Base-by-base conservation (phyloP, 2,329 filamentous ascomycete species). In the Venturia effusa region DNA sequence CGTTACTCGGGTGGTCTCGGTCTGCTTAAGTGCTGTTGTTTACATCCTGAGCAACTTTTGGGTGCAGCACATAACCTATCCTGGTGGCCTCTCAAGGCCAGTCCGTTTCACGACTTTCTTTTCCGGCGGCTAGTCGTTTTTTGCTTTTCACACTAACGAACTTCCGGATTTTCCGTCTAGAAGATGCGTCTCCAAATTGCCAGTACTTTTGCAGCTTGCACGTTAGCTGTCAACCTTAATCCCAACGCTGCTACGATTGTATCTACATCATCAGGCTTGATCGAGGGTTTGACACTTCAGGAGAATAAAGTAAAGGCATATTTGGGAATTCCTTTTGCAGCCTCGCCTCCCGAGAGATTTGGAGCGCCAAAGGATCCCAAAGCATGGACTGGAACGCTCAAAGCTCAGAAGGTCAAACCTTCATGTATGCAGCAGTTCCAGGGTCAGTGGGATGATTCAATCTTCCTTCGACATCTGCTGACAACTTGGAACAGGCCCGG, bases 261-360 rank as follows among this genome's bases (percentile, higher is more conserved):
- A 3, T 57, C 51, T n/a, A 57, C 51, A 19, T 34, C 51, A n/a
- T 19, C 4, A n/a, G 51, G 51, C 24, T 34, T 30, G 11, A 57
- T 57, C 34, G 51, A 57, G 51, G 51, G 51, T 3, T 5, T 57
- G 6, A 34, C 1, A 8, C 51, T 57, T 37, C 68, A 34, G 71
- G 10, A 57, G 3, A 19, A 24, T 69, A 3, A 64, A 5, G 68
- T 73, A n/a, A 72, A 74, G 64, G 69, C 73, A 66, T 74, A 72
- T 62, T 65, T 75, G 0, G 73, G 73, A 1, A 67, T 75, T 3
- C 73, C 72, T 1, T 75, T 74, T 48, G 73, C 73, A 3, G 65
- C 68, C 40, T 70, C 67, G 55, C 72, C 72, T 15, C 73, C 73
- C 5, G 65, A 66, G 24, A 68, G 73, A 59, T 74, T 74, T 65